Evolutionary conservation across 805 yeast genomes (phyloP).

Genomic region (Pichia thaimueangensis): DNA sequence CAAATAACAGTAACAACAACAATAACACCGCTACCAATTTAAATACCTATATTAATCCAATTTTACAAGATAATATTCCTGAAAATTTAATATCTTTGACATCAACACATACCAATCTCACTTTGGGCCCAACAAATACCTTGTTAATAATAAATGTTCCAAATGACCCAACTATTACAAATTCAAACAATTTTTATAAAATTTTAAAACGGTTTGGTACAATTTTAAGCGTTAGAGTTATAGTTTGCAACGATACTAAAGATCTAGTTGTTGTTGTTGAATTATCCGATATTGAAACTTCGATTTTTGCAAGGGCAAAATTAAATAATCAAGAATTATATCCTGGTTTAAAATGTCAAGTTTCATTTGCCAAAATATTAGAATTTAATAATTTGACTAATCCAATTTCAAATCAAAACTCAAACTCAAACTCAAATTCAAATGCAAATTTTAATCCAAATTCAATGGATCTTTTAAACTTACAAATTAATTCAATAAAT

Average conservation of each 20-base stretch:
- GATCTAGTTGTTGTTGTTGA: constrained; percentile 56
- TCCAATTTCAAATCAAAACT: background rate
- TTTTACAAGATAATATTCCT: constrained; percentile 52
- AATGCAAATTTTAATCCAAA: too few relatives aligned
- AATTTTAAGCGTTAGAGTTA: constrained; percentile 53
- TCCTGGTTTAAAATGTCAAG: constrained; percentile 69
- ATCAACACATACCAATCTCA: constrained; percentile 65
- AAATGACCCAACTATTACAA: constrained; percentile 26
- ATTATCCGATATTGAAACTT: constrained; percentile 63
- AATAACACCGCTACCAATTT: constrained; percentile 9
- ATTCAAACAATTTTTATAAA: constrained; percentile 48
- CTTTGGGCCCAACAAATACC: constrained; percentile 70
- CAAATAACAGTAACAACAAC: constrained; percentile 5
- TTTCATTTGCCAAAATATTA: constrained; percentile 75
- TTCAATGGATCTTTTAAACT: constrained; percentile 7
- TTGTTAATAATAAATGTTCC: constrained; percentile 81
- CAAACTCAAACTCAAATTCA: too few relatives aligned
- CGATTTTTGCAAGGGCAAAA: constrained; percentile 70
- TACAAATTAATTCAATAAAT: constrained; percentile 3
- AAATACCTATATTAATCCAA: constrained; percentile 7
- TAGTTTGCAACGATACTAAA: constrained; percentile 33
- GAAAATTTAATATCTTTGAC: constrained; percentile 54
- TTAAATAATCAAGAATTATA: constrained; percentile 78
- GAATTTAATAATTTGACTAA: constrained; percentile 2
- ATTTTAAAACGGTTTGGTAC: constrained; percentile 58